Evolutionary conservation across 2,329 filamentous ascomycete genomes (phyloP).

Genomic region (Corynespora cassiicola): DNA sequence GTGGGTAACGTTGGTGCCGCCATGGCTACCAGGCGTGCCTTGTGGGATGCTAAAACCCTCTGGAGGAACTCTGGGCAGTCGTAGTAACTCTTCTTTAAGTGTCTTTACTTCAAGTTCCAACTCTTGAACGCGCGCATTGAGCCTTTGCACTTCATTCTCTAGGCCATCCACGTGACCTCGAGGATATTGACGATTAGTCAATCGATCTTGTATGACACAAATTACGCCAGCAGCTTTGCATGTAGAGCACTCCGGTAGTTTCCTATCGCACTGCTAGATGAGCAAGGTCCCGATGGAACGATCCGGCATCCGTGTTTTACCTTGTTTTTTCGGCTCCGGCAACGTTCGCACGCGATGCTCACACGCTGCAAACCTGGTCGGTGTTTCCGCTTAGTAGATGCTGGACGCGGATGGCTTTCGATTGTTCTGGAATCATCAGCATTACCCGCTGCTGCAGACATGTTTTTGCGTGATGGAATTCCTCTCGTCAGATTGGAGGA

Average conservation of each 20-base stretch:
- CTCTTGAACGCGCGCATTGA: constrained; percentile 1
- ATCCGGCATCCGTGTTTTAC: not conserved
- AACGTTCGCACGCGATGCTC: constrained; percentile 2
- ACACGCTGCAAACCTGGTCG: constrained; percentile 7
- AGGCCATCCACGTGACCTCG: constrained; percentile 4
- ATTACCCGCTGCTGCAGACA: too few species aligned
- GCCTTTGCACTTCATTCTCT: constrained; percentile 2
- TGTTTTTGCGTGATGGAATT: too few species aligned
- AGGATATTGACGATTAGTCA: constrained; percentile 5
- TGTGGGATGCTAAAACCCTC: not conserved
- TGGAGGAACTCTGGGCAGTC: too few species aligned
- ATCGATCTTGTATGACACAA: constrained; percentile 4
- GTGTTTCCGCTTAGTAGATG: constrained; percentile 3
- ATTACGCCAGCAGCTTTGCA: constrained; percentile 3
- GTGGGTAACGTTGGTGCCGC: too few species aligned
- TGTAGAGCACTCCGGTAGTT: constrained; percentile 3
- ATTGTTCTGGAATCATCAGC: too few species aligned
- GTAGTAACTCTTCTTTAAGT: too few species aligned
- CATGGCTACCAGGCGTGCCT: too few species aligned
- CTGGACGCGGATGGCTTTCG: too few species aligned
- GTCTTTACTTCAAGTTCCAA: constrained; percentile 1
- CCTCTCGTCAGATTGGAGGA: too few species aligned
- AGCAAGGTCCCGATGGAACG: not conserved
- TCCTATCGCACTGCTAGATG: constrained; percentile 4
- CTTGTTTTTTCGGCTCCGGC: constrained; percentile 4